Evolutionary conservation across 108 stramenopile genomes (phyloP).

Genomic region (Fragilariopsis cylindrus): DNA sequence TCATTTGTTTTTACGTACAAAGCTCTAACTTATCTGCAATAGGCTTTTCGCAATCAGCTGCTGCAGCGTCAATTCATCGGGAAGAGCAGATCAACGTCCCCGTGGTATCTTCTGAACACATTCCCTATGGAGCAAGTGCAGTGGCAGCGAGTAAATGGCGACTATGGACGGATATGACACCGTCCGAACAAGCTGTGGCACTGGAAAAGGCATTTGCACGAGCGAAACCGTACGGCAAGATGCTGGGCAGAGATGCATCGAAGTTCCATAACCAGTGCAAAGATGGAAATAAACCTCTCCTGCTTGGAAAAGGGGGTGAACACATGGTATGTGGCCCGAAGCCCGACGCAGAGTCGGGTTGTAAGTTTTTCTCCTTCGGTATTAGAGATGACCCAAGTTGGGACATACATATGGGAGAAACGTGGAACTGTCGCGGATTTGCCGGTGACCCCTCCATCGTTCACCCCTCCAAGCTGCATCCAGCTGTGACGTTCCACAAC

Average conservation of each 20-base stretch:
- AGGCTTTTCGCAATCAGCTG: no score
- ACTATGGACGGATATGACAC: constrained; percentile 55
- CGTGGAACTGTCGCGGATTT: constrained; percentile 66
- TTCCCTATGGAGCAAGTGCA: background rate
- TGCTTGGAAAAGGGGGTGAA: constrained; percentile 19
- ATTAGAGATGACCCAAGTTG: constrained; percentile 63
- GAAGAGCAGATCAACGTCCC: no score
- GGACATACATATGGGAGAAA: constrained; percentile 46
- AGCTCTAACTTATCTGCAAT: no score
- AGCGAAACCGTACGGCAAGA: constrained; percentile 43
- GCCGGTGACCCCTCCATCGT: constrained; percentile 62
- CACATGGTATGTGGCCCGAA: constrained; percentile 54
- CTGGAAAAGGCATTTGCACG: constrained; percentile 28
- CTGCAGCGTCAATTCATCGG: no score
- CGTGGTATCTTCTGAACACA: no score
- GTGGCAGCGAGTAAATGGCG: constrained; percentile 35
- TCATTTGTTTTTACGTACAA: no score
- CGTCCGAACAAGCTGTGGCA: constrained; percentile 40
- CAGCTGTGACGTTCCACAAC: constrained; percentile 63
- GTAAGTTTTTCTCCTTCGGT: constrained; percentile 61
- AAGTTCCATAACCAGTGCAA: constrained; percentile 20
- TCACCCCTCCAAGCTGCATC: constrained; percentile 60
- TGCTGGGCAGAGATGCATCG: constrained; percentile 22
- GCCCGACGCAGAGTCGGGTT: constrained; percentile 29
- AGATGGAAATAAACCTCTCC: constrained; percentile 23